phyloP scores from a whole-genome alignment of 192 early-diverging fungal species.

The Jimgerdemannia flammicorona region DNA sequence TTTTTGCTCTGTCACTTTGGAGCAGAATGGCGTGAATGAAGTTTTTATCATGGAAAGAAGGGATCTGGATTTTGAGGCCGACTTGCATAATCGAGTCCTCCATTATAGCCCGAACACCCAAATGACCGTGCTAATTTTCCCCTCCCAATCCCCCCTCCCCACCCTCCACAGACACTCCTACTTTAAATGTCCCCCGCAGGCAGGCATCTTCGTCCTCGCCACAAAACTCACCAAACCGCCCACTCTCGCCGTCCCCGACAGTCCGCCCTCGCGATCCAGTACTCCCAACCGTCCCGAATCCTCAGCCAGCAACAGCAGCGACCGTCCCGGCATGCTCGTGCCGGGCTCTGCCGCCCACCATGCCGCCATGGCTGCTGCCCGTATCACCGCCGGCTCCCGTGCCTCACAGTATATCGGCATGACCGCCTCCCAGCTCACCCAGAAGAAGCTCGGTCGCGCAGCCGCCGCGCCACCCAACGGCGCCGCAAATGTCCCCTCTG shows the following conservation, averaged over 20 bases:
- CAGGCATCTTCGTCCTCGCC: constrained; percentile 70
- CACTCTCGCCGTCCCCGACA: not conserved
- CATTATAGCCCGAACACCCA: too few species aligned
- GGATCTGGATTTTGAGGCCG: too few species aligned
- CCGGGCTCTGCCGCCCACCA: constrained; percentile 24
- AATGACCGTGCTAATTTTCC: not conserved
- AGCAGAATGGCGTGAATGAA: too few species aligned
- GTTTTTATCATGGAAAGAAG: too few species aligned
- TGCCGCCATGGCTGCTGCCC: constrained; percentile 39
- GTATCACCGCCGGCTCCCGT: constrained; percentile 51
- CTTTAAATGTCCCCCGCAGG: constrained; percentile 64
- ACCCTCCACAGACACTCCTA: constrained; percentile 47
- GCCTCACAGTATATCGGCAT: constrained; percentile 55
- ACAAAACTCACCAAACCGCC: constrained; percentile 39
- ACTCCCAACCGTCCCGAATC: constrained; percentile 12
- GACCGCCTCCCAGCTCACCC: constrained; percentile 47
- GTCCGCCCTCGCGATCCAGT: constrained; percentile 19
- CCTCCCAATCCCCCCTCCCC: not conserved
- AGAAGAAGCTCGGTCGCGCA: constrained; percentile 6
- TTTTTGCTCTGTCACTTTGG: too few species aligned
- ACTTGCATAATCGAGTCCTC: too few species aligned
- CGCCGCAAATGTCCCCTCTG: constrained; percentile 2
- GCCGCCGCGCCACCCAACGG: not conserved
- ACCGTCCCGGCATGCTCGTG: constrained; percentile 1
- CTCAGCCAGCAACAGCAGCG: constrained; percentile 12